Evolutionary conservation across 2,329 filamentous ascomycete genomes (phyloP), one percentile per base, ranked within the genome.

Genomic region (Pleomassaria siparia): DNA sequence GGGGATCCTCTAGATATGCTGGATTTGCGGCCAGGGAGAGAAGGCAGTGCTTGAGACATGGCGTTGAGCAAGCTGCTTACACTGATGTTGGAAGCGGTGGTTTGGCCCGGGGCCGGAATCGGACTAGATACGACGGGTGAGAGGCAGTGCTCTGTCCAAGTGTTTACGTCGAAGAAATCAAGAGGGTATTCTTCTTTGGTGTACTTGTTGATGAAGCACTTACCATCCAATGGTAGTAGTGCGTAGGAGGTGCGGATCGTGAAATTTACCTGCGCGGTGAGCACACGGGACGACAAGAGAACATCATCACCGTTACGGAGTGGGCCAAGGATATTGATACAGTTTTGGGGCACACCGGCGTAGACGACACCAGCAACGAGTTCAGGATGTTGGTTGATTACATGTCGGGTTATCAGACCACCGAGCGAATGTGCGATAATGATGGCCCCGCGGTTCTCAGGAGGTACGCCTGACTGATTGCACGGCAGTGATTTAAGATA

Each of bases 201-300:
- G 35, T 84, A 71, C 59, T 86, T 89, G 72, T 96, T 86, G 60
- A 96, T 79, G 67, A 96, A 97, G 70, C 91, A 95, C 62, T 84
- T 85, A 0, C 91, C 91, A 58, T 94, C 86, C 47, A 96, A 86
- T 0, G 92, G 92, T 0, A 97, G 78, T 8, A 96, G 83, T 10
- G 86, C 84, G 62, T 89, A 96, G 33, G 85, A 91, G 0, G 91
- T 95, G 7, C 92, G 82, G 41, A 97, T 84, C 0, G 88, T 91
- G 62, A 97, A 96, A 71, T 95, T 95, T 58, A 96, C 91, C 64
- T 94, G 89, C 0, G 92, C 91, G 1, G 91, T 96, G 13, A 97
- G 79, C 0, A 96, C 87, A 55, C 89, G 89, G 51, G 91, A 91
- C 61, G 91, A 95, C 49, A 96, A 78, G 1, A 96, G 79, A 0